These are phyloP conservation scores for Cladophialophora carrionii DNA, from an alignment of 2,329 filamentous ascomycete species.

Conservation along the genomic window DNA sequence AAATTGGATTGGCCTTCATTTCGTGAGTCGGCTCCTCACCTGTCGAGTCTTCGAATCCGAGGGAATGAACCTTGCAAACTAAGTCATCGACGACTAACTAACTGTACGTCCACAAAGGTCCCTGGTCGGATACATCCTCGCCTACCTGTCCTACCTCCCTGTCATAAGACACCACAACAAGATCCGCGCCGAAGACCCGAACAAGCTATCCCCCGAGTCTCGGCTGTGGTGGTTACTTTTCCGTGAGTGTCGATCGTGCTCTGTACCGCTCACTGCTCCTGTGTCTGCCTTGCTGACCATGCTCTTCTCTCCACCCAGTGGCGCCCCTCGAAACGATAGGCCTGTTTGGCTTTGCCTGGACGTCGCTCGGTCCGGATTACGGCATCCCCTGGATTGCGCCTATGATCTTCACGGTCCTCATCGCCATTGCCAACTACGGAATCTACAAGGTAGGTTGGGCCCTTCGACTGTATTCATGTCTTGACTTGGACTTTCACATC, in stretches of 20 bases:
- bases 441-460: slow-evolving; percentile 32
- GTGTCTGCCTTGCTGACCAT: neutral
- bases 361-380: slow-evolving; percentile 56
- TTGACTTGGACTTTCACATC: too few relatives aligned
- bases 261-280: neutral
- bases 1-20: slow-evolving; percentile 58
- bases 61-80: neutral
- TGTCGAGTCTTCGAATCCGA: neutral
- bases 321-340: slow-evolving; percentile 63
- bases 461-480: neutral
- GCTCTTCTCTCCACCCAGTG: slow-evolving; percentile 42
- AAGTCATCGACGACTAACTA: neutral
- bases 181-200: slow-evolving; percentile 47
- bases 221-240: slow-evolving; percentile 63
- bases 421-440: slow-evolving; percentile 64
- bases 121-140: slow-evolving; percentile 60
- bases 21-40: slow-evolving; percentile 45
- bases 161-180: slow-evolving; percentile 53
- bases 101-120: slow-evolving; percentile 43
- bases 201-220: slow-evolving; percentile 63
- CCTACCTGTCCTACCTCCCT: slow-evolving; percentile 60
- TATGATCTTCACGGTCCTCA: slow-evolving; percentile 61
- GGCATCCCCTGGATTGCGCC: slow-evolving; percentile 63
- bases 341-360: slow-evolving; percentile 65
- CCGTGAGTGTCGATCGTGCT: slow-evolving; percentile 41